These are phyloP conservation scores for Lentinula boryana DNA, from an alignment of 768 basidiomycete species.

Conservation along the genomic window DNA sequence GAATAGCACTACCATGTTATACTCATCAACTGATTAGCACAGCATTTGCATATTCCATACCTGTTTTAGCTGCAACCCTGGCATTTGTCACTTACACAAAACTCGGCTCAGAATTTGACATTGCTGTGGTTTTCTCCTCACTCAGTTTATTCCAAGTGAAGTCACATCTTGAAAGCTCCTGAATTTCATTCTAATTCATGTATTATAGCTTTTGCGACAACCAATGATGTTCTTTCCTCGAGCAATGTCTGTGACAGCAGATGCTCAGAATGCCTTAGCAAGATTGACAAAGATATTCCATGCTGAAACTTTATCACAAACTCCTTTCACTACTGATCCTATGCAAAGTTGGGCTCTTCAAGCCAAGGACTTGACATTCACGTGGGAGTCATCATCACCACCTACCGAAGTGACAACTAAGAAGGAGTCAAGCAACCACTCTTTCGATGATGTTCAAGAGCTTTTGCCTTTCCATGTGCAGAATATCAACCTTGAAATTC, in stretches of 20 bases:
- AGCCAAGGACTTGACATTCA: constrained; percentile 52
- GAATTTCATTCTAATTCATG: neutral
- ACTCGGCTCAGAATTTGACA: constrained; percentile 48
- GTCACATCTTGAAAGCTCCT: neutral
- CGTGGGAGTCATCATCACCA: constrained; percentile 46
- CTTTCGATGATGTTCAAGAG: neutral
- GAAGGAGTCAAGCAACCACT: neutral
- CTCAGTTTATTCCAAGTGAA: constrained; percentile 52
- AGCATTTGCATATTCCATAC: constrained; percentile 52
- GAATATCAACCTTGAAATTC: constrained; percentile 45
- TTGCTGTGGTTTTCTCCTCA: constrained; percentile 66
- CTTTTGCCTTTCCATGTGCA: constrained; percentile 40
- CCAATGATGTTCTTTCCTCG: constrained; percentile 67
- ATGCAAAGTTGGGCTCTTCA: constrained; percentile 41
- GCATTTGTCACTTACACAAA: constrained; percentile 62
- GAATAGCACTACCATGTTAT: too few species aligned
- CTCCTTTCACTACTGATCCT: constrained; percentile 37
- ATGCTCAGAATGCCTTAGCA: constrained; percentile 56
- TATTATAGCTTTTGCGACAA: constrained; percentile 51
- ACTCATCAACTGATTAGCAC: constrained; percentile 22
- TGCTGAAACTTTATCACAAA: constrained; percentile 44
- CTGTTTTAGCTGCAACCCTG: constrained; percentile 60
- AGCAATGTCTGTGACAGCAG: constrained; percentile 54
- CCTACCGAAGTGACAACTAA: neutral
- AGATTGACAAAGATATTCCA: constrained; percentile 47